Evolutionary conservation across 2,329 filamentous ascomycete species (phyloP), one percentile per base, ranked within the genome.

Genomic region (Hymenoscyphus fructigenus): DNA sequence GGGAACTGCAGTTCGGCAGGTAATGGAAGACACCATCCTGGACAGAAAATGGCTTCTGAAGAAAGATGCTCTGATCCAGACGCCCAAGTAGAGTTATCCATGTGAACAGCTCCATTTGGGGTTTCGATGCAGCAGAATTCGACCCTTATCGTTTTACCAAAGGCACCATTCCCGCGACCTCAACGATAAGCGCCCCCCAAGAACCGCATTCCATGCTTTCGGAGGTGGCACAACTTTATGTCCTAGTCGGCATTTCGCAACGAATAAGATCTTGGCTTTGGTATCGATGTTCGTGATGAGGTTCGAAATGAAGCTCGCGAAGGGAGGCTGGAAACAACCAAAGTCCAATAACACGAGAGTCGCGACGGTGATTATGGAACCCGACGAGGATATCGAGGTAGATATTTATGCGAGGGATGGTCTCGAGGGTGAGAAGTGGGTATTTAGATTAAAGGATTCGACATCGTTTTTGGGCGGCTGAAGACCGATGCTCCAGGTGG

Each of bases 151-250:
- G 78, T 2, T 79, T 79, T 64, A 34, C 69, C 3, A n/a, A n/a
- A 38, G 65, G 77, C 34, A 71, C 75, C n/a, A 23, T 50, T 10
- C n/a, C 44, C n/a, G 12, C n/a, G 44, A 50, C 9, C 4, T 23
- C 44, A 6, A 47, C 26, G 36, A n/a, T 6, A 61, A 63, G 14
- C 69, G 69, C n/a, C 65, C 67, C 15, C 73, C 70, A n/a, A 72
- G 73, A 5, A 36, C 28, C 26, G 62, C 50, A 26, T 58, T 64
- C 26, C 62, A 50, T 28, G 62, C 75, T 1, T 78, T 78, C 62
- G 76, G 76, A n/a, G 76, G 76, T 3, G 76, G 76, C 7, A 75
- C 75, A 66, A 76, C 75, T 23, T 65, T 77, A 12, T 78, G 76
- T 60, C 76, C 76, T 1, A 76, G 76, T 0, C 71, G 75, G 7